Evolutionary conservation across 225 moss, liverwort and hornwort species (phyloP).

Genomic region (Lunularia cruciata): DNA sequence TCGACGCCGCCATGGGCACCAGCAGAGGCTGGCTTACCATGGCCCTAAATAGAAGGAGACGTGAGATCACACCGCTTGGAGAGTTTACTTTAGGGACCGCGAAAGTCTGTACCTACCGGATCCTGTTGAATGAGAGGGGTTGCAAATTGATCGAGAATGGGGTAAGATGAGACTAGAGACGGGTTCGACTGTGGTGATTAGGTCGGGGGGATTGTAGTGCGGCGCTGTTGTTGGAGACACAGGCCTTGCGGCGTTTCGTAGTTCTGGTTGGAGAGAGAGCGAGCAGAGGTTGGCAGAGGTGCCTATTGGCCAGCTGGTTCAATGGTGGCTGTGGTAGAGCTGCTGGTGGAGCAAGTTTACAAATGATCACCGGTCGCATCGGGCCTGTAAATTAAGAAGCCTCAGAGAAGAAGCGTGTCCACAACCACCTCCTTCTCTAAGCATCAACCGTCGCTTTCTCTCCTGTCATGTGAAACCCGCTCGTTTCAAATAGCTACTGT

Average conservation of each 20-base stretch:
- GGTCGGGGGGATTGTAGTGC: neutral
- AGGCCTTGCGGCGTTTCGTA: slow-evolving; percentile 1
- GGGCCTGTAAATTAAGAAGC: neutral
- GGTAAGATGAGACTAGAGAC: neutral
- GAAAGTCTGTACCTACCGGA: too few species aligned
- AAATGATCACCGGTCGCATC: neutral
- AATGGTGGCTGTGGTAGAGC: neutral
- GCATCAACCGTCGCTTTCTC: slow-evolving; percentile 2
- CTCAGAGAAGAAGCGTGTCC: neutral
- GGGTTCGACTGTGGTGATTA: too few species aligned
- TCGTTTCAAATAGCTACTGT: neutral
- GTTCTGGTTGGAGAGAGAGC: neutral
- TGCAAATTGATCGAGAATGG: neutral
- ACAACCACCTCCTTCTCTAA: neutral
- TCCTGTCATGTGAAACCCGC: slow-evolving; percentile 8
- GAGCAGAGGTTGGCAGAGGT: neutral
- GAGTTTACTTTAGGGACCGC: too few species aligned
- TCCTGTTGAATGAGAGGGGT: neutral
- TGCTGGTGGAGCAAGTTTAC: neutral
- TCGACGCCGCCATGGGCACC: neutral
- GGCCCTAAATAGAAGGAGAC: too few species aligned
- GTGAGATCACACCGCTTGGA: too few species aligned
- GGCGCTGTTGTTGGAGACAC: too few species aligned
- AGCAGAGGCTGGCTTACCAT: neutral
- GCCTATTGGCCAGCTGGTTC: neutral